phyloP scores from a whole-genome alignment of 345 rosid genomes.

The Geranium brycei region DNA sequence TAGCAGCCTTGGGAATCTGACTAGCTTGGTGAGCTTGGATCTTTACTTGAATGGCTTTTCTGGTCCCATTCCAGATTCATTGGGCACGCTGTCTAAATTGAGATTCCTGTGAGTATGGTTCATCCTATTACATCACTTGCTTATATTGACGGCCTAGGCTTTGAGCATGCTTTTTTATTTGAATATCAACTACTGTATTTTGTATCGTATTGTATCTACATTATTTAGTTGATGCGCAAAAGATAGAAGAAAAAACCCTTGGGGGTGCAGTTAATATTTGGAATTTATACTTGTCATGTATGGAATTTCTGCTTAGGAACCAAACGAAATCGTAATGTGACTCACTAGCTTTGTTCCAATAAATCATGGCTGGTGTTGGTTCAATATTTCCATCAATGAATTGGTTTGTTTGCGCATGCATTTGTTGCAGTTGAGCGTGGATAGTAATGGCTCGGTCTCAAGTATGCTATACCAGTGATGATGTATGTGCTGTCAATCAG shows the following conservation, averaged over 20 bases:
- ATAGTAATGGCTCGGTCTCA: no score
- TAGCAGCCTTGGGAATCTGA: conserved; percentile 84
- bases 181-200: neutral
- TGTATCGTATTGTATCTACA: neutral
- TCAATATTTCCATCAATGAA: neutral
- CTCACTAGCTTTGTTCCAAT: neutral
- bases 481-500: no score
- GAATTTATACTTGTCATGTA: no score
- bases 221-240: neutral
- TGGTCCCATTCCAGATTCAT: conserved; percentile 77
- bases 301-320: neutral
- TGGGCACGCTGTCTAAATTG: conserved; percentile 79
- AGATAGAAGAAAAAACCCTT: no score
- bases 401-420: no score
- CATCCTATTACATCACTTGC: neutral
- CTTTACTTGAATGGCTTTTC: conserved; percentile 83
- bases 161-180: neutral
- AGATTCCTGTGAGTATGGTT: conserved; percentile 74
- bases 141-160: neutral
- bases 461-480: no score
- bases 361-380: neutral
- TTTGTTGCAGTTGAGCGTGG: no score
- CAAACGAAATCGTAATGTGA: neutral
- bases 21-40: conserved; percentile 96
- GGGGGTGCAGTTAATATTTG: no score